Conservation (phyloP, 192 early-diverging fungal genomes). For the Thoreauomyces humboldtii region DNA sequence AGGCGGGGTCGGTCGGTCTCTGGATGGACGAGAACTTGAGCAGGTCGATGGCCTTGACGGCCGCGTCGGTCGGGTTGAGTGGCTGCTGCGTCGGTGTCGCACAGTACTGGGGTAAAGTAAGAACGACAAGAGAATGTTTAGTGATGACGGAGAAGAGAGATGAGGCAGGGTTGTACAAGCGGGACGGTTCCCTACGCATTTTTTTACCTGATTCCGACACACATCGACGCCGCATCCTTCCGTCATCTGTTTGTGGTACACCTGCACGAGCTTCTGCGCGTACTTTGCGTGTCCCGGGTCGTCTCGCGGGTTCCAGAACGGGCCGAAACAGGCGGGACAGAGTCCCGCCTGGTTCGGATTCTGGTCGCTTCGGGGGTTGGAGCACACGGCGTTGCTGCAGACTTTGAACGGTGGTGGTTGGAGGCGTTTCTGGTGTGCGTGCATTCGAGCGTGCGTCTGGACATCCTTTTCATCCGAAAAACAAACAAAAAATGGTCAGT, state of each 20-base stretch:
- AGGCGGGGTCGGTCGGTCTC: conserved; percentile 24
- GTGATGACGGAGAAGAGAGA: background rate
- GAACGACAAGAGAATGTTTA: conserved; percentile 11
- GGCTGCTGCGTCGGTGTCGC: conserved; percentile 33
- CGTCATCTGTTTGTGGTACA: conserved; percentile 76
- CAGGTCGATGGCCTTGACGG: conserved; percentile 52
- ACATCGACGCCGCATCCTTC: conserved; percentile 66
- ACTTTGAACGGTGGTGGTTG: conserved; percentile 49
- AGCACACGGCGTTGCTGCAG: conserved; percentile 76
- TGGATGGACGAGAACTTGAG: conserved; percentile 35
- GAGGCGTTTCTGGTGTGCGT: conserved; percentile 62
- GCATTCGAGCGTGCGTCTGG: conserved; percentile 66
- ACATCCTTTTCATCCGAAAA: conserved; percentile 51
- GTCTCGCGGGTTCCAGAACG: conserved; percentile 72
- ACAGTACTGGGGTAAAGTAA: conserved; percentile 32
- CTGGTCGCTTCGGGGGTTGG: conserved; percentile 41
- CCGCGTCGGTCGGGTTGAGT: conserved; percentile 65
- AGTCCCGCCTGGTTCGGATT: conserved; percentile 58
- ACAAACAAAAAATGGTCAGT: background rate
- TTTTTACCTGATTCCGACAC: conserved; percentile 63
- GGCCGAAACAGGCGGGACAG: conserved; percentile 78
- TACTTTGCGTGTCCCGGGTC: conserved; percentile 77
- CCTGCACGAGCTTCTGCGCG: conserved; percentile 63
- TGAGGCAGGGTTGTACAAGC: background rate
- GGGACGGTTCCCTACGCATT: background rate